phyloP scores from a whole-genome alignment of 73 alveolate species.

The Durusdinium trenchii region DNA sequence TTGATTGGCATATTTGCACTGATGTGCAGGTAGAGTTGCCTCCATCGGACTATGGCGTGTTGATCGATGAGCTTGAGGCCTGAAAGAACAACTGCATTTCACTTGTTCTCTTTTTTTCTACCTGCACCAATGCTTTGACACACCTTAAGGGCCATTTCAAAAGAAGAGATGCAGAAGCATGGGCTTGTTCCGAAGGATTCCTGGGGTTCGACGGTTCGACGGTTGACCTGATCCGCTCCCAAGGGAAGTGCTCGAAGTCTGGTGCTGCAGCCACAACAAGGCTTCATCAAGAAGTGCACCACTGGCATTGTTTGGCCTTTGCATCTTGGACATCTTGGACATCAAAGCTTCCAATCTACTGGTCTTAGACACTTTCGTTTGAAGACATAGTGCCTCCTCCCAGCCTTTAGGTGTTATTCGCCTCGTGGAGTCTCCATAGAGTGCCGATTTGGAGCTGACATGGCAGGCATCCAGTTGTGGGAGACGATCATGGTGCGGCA shows the following conservation, averaged over 20 bases:
- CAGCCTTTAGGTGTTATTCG: not conserved
- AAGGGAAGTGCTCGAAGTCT: conserved; percentile 97
- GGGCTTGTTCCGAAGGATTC: not conserved
- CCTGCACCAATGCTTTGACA: not conserved
- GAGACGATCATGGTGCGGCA: conserved; percentile 99
- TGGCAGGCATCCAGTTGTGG: conserved; percentile 98
- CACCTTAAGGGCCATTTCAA: not conserved
- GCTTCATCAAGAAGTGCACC: conserved; percentile 98
- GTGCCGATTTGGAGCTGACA: not conserved
- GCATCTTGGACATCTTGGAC: not conserved
- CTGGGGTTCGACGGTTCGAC: not conserved
- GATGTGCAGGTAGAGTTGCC: conserved; percentile 97
- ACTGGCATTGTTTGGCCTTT: not conserved
- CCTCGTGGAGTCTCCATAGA: not conserved
- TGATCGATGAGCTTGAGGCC: conserved; percentile 97
- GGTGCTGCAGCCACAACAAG: conserved; percentile 98
- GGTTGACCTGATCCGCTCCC: not conserved
- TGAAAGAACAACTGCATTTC: not conserved
- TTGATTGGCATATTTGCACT: not conserved
- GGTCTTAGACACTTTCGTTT: not conserved
- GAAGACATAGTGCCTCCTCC: not conserved
- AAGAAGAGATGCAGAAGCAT: no score
- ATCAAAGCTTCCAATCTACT: not conserved
- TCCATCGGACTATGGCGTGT: conserved; percentile 98
- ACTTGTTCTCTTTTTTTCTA: not conserved